Evolutionary conservation across 805 yeast genomes (phyloP), one percentile per base, ranked within the genome.

Genomic region (Kregervanrija pseudodelftensis): DNA sequence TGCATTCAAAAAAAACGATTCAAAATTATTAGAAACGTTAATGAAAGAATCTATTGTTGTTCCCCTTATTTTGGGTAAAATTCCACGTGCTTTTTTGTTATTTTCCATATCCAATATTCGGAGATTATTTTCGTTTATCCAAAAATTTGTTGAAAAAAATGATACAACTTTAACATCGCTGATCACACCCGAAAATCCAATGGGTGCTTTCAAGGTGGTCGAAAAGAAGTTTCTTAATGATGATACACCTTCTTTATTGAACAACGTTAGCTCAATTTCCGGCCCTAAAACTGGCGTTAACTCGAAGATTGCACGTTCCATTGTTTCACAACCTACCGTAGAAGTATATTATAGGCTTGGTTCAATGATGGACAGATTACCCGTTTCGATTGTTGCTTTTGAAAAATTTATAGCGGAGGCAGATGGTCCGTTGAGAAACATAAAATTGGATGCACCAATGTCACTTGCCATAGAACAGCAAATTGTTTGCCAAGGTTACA

Each of bases 61-160:
- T 11, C 81, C 88, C 1, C 63, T 85, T 5, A 58, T 84, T 41
- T 66, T 84, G 47, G 77, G 85, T 39, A 82, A 82, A 58, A 80
- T 85, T 42, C 85, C 90, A 4, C 64, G 93, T 44, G 72, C 83
- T 2, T 72, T 85, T 47, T 67, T 84, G 51, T 67, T 79, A 55
- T 81, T 83, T 52, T 80, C 85, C 0, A 70, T 84, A 40, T 76
- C 80, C 3, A 83, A 85, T 41, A 74, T 84, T 7, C 80, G 77
- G 39, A 76, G 81, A 54, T 73, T 85, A 11, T 71, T 73, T 50
- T 80, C 77, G 42, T 74, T 75, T 45, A 66, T 74, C 28, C 74
- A 73, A 50, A 82, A 76, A 53, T 74, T 75, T 44, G 77, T 77
- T 46, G 80, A 73, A 56, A 80, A 73, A 40, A 63, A 64, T 15